Percentiles rank a stretch among this genome's conserved stretches.
These are phyloP conservation scores for Hysterium pulicare DNA, from an alignment of 2,329 filamentous ascomycete genomes.

Conservation along the genomic window DNA sequence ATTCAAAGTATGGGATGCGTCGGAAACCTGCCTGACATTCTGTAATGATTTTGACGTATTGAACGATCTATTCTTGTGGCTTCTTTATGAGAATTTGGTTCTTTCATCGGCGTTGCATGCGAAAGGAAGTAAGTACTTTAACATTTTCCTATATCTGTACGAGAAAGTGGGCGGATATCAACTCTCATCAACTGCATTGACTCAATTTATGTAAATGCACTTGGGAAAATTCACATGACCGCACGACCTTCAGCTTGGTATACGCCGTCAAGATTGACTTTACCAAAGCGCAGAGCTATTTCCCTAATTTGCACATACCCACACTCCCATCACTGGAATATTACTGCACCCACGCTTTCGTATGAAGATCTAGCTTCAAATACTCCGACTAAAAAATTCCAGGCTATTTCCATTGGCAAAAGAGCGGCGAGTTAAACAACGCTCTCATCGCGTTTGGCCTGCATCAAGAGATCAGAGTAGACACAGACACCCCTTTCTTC, in stretches of 20 bases:
- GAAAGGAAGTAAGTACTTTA: conserved; percentile 24
- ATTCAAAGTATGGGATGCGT: conserved; percentile 22
- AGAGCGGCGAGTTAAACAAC: conserved; percentile 26
- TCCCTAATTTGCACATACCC: background rate
- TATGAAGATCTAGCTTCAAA: background rate
- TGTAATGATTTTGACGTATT: conserved; percentile 30
- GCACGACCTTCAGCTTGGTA: too few relatives aligned
- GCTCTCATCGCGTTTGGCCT: conserved; percentile 36
- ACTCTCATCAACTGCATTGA: background rate
- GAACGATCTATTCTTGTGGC: conserved; percentile 34
- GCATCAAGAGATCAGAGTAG: conserved; percentile 31
- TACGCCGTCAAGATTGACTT: too few relatives aligned
- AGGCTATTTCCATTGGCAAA: conserved; percentile 32
- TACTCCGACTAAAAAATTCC: background rate
- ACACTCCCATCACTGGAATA: too few relatives aligned
- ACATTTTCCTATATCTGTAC: background rate
- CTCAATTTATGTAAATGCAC: too few relatives aligned
- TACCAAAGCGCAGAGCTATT: too few relatives aligned
- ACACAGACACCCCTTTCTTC: conserved; percentile 34
- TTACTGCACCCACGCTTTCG: too few relatives aligned
- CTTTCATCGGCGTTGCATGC: conserved; percentile 24
- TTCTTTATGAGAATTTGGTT: conserved; percentile 28
- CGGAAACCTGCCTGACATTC: conserved; percentile 29
- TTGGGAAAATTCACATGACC: too few relatives aligned
- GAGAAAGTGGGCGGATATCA: too few relatives aligned